Evolutionary conservation across 768 basidiomycete species (phyloP), one percentile per base, ranked within the genome.

Genomic region (Tulasnella calospora): DNA sequence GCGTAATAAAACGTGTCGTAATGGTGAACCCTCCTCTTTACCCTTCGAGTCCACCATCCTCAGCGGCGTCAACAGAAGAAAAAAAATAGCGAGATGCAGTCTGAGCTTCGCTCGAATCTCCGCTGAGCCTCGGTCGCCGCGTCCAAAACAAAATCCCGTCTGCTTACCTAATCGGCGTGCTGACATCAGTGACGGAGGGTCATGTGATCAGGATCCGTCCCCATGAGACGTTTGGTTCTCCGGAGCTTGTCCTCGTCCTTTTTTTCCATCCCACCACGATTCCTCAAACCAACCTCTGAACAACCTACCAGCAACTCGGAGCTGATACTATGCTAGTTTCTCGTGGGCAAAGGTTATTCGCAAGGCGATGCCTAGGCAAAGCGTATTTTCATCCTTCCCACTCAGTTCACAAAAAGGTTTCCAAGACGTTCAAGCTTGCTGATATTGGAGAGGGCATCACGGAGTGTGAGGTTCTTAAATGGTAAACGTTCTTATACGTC

Each of bases 401-500:
- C 69, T 55, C 44, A 12, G 33, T 38, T 33, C 70, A 40, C 77
- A 69, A 61, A 15, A 78, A 78, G 36, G 69, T 71, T 30, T 44
- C 36, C 41, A 78, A 78, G 47, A 35, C 38, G 47, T 82, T 83
- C 78, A 61, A 80, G 23, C 80, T 83, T 1, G 82, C 82, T 21
- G 83, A 83, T 73, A 82, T 95, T 82, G 94, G 95, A 5, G 94
- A 95, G 84, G 94, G 94, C 7, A 95, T 96, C 81, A 94, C 94
- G 33, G 94, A 96, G 84, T 94, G 93, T 82, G 94, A 96, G 84
- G 88, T 96, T 80, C 90, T 96, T 71, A 91, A 91, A 83, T 96
- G 94, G 94, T 92, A 80, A 79, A 90, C 87, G 55, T 40, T 72
- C 0, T 10, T 4, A n/a, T 1, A 41, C 36, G 15, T 72, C 44